Percentiles rank a stretch among this genome's conserved stretches.
Conservation (phyloP, 2,329 filamentous ascomycete genomes). For the Penicillium sp. region DNA sequence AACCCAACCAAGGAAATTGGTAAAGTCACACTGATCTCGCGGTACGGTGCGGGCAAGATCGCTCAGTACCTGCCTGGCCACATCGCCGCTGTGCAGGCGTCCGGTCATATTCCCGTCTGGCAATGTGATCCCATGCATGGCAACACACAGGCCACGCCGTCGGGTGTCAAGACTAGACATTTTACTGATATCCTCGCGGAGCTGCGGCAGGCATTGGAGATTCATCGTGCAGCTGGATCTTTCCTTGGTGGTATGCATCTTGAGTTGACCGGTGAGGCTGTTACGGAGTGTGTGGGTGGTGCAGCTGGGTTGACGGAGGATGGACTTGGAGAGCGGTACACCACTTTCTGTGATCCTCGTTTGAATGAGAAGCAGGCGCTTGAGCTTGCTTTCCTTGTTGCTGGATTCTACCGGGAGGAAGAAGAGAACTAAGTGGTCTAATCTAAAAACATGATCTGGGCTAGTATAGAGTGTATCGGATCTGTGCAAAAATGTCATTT, state of each 20-base stretch:
- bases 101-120: slow-evolving; percentile 80
- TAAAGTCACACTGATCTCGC: slow-evolving; percentile 94
- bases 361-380: slow-evolving; percentile 97
- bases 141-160: slow-evolving; percentile 64
- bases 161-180: slow-evolving; percentile 85
- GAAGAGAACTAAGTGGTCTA: slow-evolving; percentile 21
- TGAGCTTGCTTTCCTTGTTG: slow-evolving; percentile 90
- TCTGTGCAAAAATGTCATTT: not conserved
- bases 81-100: slow-evolving; percentile 83
- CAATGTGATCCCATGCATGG: slow-evolving; percentile 99
- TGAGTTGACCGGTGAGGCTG: slow-evolving; percentile 91
- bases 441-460: not conserved
- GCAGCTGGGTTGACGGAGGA: slow-evolving; percentile 84
- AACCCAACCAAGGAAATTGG: slow-evolving; percentile 81
- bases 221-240: slow-evolving; percentile 79
- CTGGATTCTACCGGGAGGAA: slow-evolving; percentile 69
- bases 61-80: slow-evolving; percentile 73
- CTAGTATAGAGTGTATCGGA: not conserved
- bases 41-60: slow-evolving; percentile 82
- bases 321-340: slow-evolving; percentile 87
- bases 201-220: slow-evolving; percentile 75
- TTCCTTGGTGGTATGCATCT: slow-evolving; percentile 93
- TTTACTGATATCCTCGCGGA: slow-evolving; percentile 90
- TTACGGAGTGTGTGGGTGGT: slow-evolving; percentile 93
- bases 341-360: slow-evolving; percentile 90